Evolutionary conservation across 805 yeast species (phyloP), one percentile per base, ranked within the genome.

Genomic region (Saccharomycopsis malanga): DNA sequence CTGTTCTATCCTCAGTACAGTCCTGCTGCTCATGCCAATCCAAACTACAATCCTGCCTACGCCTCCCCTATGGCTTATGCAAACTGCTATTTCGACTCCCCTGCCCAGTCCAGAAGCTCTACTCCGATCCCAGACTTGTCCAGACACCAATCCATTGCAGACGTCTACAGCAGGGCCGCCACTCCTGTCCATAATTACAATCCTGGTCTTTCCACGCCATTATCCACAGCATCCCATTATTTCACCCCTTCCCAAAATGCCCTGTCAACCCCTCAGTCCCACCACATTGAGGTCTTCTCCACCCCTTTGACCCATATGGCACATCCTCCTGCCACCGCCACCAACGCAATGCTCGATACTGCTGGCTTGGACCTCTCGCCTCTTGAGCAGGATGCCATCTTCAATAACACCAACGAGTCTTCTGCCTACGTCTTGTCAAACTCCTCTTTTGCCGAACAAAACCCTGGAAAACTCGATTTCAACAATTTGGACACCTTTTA

Each of bases 311-410:
- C 51, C 2, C 51, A 48, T 18, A n/a, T n/a, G 23, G 36, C 20
- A 12, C 45, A 35, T 20, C 14, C 45, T 32, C 41, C 42, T 6
- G 15, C 14, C 23, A 42, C 45, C 23, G 12, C 10, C 30, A 12
- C 45, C 10, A 35, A 37, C 1, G 46, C 39, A 20, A 34, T 48
- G 37, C 38, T 47, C 39, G 37, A 45, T 9, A 34, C 30, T 32
- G 15, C 49, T 1, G 35, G 24, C 39, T 45, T 49, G 34, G 49
- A 49, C 39, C 32, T 49, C 10, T 49, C 53, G 9, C 53, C 53
- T n/a, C 42, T 49, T 14, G 53, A 49, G n/a, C 37, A 39, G 3
- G 48, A 49, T n/a, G 42, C 27, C 5, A 34, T 34, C 15, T 38
- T 34, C 23, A 22, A 43, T 27, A 23, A 23, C 9, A 4, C 35